phyloP scores from a whole-genome alignment of 2,329 filamentous ascomycete species.

The Claviceps africana region DNA sequence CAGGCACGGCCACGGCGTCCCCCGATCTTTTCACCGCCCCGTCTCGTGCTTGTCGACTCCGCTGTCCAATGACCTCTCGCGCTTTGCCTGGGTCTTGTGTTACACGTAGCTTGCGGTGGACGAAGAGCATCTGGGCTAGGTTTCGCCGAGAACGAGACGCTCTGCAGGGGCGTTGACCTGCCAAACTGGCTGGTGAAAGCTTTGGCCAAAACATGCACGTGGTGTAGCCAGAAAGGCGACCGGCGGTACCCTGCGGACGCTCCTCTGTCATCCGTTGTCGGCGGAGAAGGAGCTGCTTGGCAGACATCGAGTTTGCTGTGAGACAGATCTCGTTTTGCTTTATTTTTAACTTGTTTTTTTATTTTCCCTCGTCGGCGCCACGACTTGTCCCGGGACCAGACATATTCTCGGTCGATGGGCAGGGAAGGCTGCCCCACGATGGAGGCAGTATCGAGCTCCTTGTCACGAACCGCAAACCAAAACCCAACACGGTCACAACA shows the following conservation, averaged over 20 bases:
- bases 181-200: background rate
- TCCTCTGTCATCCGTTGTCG: background rate
- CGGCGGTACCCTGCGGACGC: background rate
- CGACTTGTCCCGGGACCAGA: background rate
- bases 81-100: background rate
- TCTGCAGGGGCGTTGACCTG: background rate
- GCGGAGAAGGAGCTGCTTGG: background rate
- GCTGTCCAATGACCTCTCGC: background rate
- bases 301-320: background rate
- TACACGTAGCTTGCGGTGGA: background rate
- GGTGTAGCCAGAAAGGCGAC: background rate
- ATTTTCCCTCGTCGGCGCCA: background rate
- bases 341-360: background rate
- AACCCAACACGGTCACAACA: background rate
- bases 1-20: background rate
- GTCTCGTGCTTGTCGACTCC: background rate
- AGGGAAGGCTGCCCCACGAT: background rate
- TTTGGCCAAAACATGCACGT: background rate
- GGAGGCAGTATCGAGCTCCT: background rate
- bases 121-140: background rate
- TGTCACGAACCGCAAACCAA: background rate
- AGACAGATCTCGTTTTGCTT: background rate
- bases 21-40: background rate
- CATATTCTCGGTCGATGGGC: background rate
- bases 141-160: background rate